These are phyloP conservation scores for Diplodia seriata DNA, from an alignment of 2,329 filamentous ascomycete species.

Conservation along the genomic window DNA sequence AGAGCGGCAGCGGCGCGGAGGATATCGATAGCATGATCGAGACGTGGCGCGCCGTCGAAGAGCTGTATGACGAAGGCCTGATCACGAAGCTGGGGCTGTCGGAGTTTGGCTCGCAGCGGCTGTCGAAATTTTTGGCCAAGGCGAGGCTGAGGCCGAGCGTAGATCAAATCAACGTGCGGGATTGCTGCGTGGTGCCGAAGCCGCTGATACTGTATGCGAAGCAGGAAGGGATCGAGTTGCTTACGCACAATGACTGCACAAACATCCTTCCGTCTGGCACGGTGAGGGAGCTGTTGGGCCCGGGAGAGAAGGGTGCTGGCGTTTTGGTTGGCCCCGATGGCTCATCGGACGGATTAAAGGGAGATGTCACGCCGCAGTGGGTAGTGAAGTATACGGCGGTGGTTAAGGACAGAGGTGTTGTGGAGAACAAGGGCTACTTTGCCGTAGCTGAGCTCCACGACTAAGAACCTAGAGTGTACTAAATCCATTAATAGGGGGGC, in stretches of 20 bases:
- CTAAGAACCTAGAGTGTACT: neutral
- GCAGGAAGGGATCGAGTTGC: slow-evolving; percentile 79
- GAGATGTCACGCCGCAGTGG: slow-evolving; percentile 87
- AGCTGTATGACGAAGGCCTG: slow-evolving; percentile 71
- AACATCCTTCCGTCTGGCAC: slow-evolving; percentile 89
- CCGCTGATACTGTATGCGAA: slow-evolving; percentile 86
- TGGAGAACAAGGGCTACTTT: slow-evolving; percentile 99
- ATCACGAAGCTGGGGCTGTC: slow-evolving; percentile 82
- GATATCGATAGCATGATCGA: slow-evolving; percentile 70
- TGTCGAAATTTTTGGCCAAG: slow-evolving; percentile 76
- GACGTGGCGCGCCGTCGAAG: slow-evolving; percentile 73
- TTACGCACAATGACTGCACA: slow-evolving; percentile 93
- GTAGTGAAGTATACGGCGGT: slow-evolving; percentile 98
- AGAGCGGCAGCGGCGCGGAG: slow-evolving; percentile 53
- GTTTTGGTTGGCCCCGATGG: slow-evolving; percentile 70
- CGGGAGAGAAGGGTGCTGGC: slow-evolving; percentile 73
- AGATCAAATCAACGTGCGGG: slow-evolving; percentile 93
- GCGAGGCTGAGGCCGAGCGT: slow-evolving; percentile 78
- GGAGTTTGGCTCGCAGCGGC: slow-evolving; percentile 86
- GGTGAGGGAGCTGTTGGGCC: slow-evolving; percentile 80
- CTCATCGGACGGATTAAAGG: slow-evolving; percentile 67
- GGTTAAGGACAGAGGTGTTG: slow-evolving; percentile 89
- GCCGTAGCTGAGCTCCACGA: slow-evolving; percentile 76
- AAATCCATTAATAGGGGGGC: neutral
- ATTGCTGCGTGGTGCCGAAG: slow-evolving; percentile 95